These are phyloP conservation scores for Phascolomyces articulosus DNA, from an alignment of 371 early-diverging fungal genomes.

Conservation along the genomic window DNA sequence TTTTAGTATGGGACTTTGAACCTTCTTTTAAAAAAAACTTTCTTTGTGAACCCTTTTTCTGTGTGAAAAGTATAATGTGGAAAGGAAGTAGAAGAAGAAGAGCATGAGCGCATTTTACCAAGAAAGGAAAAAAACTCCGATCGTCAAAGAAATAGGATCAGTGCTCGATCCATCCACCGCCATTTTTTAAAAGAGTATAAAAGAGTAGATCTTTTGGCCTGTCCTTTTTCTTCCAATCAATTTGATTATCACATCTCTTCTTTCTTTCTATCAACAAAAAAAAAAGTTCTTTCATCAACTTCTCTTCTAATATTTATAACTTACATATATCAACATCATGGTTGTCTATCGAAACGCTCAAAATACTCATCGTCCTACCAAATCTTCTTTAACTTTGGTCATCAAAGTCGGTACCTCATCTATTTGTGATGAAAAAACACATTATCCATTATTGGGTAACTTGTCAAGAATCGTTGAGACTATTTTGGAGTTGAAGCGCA, in stretches of 20 bases:
- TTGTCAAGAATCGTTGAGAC: conserved; percentile 91
- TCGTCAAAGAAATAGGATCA: neutral
- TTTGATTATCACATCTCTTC: neutral
- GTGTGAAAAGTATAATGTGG: neutral
- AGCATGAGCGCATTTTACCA: neutral
- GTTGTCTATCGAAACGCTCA: conserved; percentile 46
- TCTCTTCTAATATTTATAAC: neutral
- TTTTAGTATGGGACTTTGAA: no score
- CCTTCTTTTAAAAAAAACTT: neutral
- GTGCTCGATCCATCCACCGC: neutral
- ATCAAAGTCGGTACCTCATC: conserved; percentile 94
- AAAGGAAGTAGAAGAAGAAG: neutral
- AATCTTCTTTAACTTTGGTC: conserved; percentile 71
- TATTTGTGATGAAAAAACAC: conserved; percentile 90
- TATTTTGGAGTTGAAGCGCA: conserved; percentile 72
- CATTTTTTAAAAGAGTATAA: neutral
- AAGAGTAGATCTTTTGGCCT: neutral
- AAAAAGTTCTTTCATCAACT: neutral
- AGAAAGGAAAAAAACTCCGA: neutral
- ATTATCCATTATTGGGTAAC: conserved; percentile 84
- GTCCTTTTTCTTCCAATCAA: neutral
- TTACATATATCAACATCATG: conserved; percentile 14
- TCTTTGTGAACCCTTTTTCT: neutral
- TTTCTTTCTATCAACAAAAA: neutral
- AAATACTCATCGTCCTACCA: conserved; percentile 46